These are phyloP conservation scores for Leishmania guyanensis DNA, from an alignment of 208 protist species.

Conservation along the genomic window DNA sequence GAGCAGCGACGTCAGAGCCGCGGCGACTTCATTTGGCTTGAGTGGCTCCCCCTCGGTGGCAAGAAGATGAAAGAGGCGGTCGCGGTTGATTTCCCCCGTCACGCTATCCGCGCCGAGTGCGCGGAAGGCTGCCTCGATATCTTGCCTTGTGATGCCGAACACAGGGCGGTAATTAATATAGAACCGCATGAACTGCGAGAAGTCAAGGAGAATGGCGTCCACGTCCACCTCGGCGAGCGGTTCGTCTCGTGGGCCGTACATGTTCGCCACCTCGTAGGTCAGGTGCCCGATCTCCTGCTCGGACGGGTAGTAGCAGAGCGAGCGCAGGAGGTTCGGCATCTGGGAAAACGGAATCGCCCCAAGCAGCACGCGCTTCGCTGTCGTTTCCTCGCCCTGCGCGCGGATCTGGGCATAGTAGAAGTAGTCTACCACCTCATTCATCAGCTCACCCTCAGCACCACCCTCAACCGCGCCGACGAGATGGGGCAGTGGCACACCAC, in stretches of 20 bases:
- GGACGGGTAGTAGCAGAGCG: slow-evolving; percentile 95
- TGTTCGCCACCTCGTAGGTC: slow-evolving; percentile 91
- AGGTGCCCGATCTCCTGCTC: slow-evolving; percentile 94
- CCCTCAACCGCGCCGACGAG: slow-evolving; percentile 92
- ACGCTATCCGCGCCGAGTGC: slow-evolving; percentile 75
- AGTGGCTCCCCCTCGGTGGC: slow-evolving; percentile 78
- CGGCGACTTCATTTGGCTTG: slow-evolving; percentile 63
- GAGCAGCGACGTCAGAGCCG: slow-evolving; percentile 84
- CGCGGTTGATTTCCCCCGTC: slow-evolving; percentile 72
- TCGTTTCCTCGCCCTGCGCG: slow-evolving; percentile 94
- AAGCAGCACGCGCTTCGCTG: slow-evolving; percentile 88
- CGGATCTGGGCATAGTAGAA: slow-evolving; percentile 97
- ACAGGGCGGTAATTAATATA: slow-evolving; percentile 96
- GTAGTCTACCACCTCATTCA: slow-evolving; percentile 95
- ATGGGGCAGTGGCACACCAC: slow-evolving; percentile 82
- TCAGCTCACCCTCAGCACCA: slow-evolving; percentile 84
- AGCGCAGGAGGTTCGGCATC: slow-evolving; percentile 94
- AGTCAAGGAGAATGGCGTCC: slow-evolving; percentile 84
- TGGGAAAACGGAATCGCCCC: slow-evolving; percentile 90
- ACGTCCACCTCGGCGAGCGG: slow-evolving; percentile 72
- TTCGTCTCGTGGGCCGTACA: slow-evolving; percentile 64
- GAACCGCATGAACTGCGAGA: slow-evolving; percentile 91
- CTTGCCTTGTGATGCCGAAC: slow-evolving; percentile 84
- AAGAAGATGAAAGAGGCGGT: slow-evolving; percentile 80
- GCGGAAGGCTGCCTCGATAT: slow-evolving; percentile 91